Evolutionary conservation across 1,139 yeast species (phyloP).

Genomic region (Protomyces pachydermus): DNA sequence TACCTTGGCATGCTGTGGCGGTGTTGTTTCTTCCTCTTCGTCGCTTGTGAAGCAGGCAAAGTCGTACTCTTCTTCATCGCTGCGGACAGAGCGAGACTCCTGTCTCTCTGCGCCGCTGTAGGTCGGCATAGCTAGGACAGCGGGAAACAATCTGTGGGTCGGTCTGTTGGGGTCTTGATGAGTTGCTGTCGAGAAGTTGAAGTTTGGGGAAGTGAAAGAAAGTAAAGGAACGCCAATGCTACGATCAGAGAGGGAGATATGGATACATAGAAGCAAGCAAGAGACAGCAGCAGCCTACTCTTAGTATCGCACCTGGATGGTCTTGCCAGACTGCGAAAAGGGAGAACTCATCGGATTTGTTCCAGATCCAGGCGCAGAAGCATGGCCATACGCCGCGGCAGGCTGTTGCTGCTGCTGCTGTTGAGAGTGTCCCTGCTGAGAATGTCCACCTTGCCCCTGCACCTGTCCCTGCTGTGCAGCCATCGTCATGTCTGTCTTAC

Average conservation of each 20-base stretch:
- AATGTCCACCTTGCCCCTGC: background rate
- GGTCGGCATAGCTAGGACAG: background rate
- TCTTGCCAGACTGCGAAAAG: background rate
- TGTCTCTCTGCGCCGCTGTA: background rate
- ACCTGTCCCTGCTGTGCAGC: background rate
- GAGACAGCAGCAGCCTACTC: background rate
- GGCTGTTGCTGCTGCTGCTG: background rate
- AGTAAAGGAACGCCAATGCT: background rate
- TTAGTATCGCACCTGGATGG: background rate
- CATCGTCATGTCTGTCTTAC: constrained; percentile 5
- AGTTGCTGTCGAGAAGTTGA: no score
- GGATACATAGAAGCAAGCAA: background rate
- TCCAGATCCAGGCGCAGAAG: background rate
- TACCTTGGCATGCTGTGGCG: background rate
- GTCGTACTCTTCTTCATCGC: background rate
- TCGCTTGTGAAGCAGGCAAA: background rate
- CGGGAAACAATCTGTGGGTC: background rate
- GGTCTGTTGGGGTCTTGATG: no score
- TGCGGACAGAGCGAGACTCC: background rate
- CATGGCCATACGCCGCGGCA: background rate
- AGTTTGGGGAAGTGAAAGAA: no score
- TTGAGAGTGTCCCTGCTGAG: background rate
- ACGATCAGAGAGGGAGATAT: background rate
- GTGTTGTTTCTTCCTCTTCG: background rate
- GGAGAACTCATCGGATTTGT: background rate